Percentiles rank a stretch among this genome's conserved stretches.
These are phyloP conservation scores for Mycena venus DNA, from an alignment of 768 basidiomycete species.

Conservation along the genomic window DNA sequence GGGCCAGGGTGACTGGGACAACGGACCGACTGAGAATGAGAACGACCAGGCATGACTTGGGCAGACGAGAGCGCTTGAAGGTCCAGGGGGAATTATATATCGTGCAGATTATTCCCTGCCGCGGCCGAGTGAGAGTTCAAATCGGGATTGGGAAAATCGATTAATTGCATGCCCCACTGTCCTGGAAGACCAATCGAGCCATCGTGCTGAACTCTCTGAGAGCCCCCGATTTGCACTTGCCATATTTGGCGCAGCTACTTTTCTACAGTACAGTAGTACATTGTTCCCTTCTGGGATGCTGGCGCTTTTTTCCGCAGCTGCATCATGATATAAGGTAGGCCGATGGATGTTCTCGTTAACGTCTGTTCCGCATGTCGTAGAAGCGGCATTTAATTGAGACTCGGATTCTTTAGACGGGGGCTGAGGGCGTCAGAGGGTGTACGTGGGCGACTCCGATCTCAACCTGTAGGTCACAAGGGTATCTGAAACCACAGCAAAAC, in stretches of 20 bases:
- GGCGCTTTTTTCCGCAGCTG: background rate
- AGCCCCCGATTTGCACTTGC: no score
- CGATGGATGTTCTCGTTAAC: background rate
- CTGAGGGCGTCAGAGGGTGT: no score
- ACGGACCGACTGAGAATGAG: background rate
- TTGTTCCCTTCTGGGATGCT: background rate
- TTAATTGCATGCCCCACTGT: background rate
- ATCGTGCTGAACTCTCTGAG: no score
- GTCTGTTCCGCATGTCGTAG: background rate
- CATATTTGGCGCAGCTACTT: background rate
- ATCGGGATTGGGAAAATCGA: background rate
- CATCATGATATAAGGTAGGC: background rate
- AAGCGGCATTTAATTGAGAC: background rate
- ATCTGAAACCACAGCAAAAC: background rate
- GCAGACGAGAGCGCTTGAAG: background rate
- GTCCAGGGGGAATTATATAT: background rate
- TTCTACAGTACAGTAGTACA: background rate
- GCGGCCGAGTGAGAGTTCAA: no score
- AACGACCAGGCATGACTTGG: background rate
- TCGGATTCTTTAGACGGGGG: background rate
- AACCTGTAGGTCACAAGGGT: background rate
- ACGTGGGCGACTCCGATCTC: background rate
- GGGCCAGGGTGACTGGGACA: background rate
- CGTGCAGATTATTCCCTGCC: background rate
- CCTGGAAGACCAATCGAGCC: no score